Conservation (phyloP, 306 rosid genomes). For the Dryas alaskensis region DNA sequence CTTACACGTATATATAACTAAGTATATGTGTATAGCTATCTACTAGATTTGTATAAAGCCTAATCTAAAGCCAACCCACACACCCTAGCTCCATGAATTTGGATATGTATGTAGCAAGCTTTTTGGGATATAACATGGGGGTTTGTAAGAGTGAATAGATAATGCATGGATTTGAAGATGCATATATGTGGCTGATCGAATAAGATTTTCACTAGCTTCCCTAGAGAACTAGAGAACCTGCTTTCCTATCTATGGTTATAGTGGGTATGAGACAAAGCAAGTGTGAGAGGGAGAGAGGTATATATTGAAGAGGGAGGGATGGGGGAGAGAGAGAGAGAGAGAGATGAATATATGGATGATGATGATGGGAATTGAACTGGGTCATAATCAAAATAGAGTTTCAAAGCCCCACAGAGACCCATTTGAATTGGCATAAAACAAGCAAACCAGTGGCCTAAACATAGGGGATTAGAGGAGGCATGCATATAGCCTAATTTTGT, state of each 20-base stretch:
- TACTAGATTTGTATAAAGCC: neutral
- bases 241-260: slow-evolving; percentile 6
- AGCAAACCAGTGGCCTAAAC: slow-evolving; percentile 43
- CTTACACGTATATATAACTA: no score
- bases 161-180: neutral
- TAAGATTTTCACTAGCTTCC: neutral
- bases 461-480: slow-evolving; percentile 22
- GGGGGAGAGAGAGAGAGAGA: slow-evolving; percentile 15
- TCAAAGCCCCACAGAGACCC: slow-evolving; percentile 46
- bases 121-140: neutral
- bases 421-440: slow-evolving; percentile 54
- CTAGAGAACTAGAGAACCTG: neutral
- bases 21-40: neutral
- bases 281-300: neutral
- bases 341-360: slow-evolving; percentile 28
- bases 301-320: slow-evolving; percentile 19
- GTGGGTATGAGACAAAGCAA: neutral
- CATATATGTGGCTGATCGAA: no score
- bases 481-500: slow-evolving; percentile 36
- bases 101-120: neutral
- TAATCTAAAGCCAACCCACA: neutral
- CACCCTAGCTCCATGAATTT: neutral
- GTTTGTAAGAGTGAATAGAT: neutral
- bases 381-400: slow-evolving; percentile 48
- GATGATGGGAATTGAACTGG: slow-evolving; percentile 34